Conservation (phyloP, 257 asterid genomes). For the Orobanche coerulescens region DNA sequence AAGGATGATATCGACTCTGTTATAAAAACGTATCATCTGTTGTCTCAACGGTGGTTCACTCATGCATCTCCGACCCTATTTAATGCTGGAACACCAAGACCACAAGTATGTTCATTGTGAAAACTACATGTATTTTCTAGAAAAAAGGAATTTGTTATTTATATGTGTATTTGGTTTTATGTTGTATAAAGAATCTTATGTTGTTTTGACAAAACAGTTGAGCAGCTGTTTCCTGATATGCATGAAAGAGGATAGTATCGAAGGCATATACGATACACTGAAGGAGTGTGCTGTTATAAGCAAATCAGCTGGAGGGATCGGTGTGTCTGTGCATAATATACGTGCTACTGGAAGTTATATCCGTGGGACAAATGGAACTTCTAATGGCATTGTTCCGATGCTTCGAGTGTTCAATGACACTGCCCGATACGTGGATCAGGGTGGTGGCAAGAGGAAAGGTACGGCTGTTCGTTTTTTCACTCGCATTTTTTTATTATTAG, state of each 20-base stretch:
- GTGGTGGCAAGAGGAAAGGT: conserved; percentile 99
- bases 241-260: conserved; percentile 97
- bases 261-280: conserved; percentile 90
- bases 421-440: conserved; percentile 94
- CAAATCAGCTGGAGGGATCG: conserved; percentile 98
- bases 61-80: conserved; percentile 98
- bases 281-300: conserved; percentile 98
- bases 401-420: conserved; percentile 92
- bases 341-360: conserved; percentile 97
- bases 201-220: conserved; percentile 37
- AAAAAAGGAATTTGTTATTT: neutral
- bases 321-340: conserved; percentile 81
- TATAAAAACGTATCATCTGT: conserved; percentile 70
- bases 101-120: conserved; percentile 50
- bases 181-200: neutral
- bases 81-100: conserved; percentile 96
- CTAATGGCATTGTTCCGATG: conserved; percentile 97
- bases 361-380: conserved; percentile 93
- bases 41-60: conserved; percentile 94
- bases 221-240: conserved; percentile 95
- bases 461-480: neutral
- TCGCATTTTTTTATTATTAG: neutral
- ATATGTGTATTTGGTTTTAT: neutral
- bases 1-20: conserved; percentile 74
- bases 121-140: neutral